Conservation (phyloP, 148 eudicot genomes). For the Selenicereus undatus region DNA sequence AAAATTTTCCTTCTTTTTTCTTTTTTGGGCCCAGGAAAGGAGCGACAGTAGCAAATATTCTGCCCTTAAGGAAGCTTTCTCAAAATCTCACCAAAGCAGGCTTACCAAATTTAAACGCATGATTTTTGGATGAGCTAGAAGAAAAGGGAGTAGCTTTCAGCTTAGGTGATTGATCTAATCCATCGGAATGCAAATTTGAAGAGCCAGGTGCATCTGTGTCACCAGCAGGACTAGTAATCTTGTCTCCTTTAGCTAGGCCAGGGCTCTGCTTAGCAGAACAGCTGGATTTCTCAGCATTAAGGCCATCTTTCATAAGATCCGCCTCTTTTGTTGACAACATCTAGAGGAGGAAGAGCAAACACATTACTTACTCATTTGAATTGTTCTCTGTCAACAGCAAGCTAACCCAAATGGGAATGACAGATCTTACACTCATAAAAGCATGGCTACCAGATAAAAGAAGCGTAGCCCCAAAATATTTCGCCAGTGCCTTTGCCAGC, state of each 20-base stretch:
- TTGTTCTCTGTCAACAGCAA: background rate
- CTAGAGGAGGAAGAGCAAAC: constrained; percentile 32
- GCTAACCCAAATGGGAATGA: background rate
- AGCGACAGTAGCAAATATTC: background rate
- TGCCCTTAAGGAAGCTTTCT: background rate
- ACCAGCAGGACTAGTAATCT: constrained; percentile 29
- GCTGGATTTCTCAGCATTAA: constrained; percentile 43
- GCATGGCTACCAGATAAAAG: constrained; percentile 82
- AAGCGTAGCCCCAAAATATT: constrained; percentile 77
- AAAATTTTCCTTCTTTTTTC: background rate
- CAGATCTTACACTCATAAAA: constrained; percentile 67
- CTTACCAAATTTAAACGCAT: constrained; percentile 52
- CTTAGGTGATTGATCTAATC: constrained; percentile 46
- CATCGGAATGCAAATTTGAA: constrained; percentile 35
- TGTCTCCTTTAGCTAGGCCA: constrained; percentile 40
- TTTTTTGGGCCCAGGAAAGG: background rate
- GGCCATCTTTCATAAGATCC: constrained; percentile 56
- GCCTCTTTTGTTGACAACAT: constrained; percentile 62
- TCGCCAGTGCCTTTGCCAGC: constrained; percentile 84
- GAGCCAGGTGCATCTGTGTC: constrained; percentile 46
- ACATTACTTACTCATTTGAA: background rate
- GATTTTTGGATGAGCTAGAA: constrained; percentile 52
- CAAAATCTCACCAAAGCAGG: constrained; percentile 2
- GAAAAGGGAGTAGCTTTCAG: constrained; percentile 41
- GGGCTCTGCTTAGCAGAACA: constrained; percentile 43